Percentiles rank a stretch among this genome's conserved stretches.
Conservation (phyloP, 768 basidiomycete species). For the Leccinum longicurvipes region DNA sequence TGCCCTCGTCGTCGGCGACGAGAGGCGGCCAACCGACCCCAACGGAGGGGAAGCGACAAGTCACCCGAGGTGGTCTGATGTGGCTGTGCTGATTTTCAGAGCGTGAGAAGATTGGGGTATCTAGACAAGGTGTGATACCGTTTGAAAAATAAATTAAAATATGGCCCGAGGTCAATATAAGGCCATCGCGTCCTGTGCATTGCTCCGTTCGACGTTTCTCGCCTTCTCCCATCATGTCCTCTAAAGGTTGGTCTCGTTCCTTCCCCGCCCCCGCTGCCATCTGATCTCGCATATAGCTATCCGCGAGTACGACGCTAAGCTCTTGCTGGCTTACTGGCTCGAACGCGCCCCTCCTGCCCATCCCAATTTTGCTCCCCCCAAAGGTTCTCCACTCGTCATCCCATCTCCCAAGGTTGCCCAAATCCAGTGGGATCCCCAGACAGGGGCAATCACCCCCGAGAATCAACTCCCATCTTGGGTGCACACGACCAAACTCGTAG, state of each 20-base stretch:
- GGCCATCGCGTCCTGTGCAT: background rate
- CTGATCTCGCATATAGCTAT: slow-evolving; percentile 52
- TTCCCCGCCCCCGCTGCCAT: background rate
- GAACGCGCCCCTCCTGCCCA: slow-evolving; percentile 82
- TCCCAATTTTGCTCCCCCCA: slow-evolving; percentile 49
- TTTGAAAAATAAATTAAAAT: slow-evolving; percentile 18
- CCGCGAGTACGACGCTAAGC: slow-evolving; percentile 98
- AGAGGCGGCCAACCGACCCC: background rate
- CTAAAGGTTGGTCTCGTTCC: slow-evolving; percentile 26
- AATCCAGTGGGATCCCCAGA: slow-evolving; percentile 76
- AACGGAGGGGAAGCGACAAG: background rate
- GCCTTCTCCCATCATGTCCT: slow-evolving; percentile 23
- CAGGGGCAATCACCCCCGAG: slow-evolving; percentile 58
- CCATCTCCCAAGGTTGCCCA: slow-evolving; percentile 80
- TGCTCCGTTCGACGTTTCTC: background rate
- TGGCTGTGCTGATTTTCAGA: slow-evolving; percentile 29
- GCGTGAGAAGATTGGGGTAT: slow-evolving; percentile 31
- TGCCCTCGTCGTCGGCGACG: background rate
- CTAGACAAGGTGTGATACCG: slow-evolving; percentile 23
- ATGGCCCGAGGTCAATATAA: slow-evolving; percentile 18
- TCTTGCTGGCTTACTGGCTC: slow-evolving; percentile 96
- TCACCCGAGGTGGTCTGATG: slow-evolving; percentile 7
- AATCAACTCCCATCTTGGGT: slow-evolving; percentile 75
- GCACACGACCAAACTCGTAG: slow-evolving; percentile 82
- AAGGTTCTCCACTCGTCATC: slow-evolving; percentile 45